Evolutionary conservation across 306 rosid species (phyloP).

Genomic region (Vicia villosa): DNA sequence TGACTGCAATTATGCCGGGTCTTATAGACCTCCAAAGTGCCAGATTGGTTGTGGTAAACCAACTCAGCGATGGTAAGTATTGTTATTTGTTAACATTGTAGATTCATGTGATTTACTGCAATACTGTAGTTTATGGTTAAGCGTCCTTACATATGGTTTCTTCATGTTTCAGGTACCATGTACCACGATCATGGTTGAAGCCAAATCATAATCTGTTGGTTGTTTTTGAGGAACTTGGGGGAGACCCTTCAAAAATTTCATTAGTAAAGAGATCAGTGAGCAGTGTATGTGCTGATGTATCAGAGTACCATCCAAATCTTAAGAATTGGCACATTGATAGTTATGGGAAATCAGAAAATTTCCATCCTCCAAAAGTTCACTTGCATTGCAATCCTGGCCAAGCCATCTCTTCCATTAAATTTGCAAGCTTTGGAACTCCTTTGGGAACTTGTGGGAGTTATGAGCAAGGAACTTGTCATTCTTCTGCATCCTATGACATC

Average conservation of each 20-base stretch:
- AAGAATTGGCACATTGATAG: conserved; percentile 96
- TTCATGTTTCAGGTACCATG: conserved; percentile 80
- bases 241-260: conserved; percentile 80
- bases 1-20: conserved; percentile 71
- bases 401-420: conserved; percentile 80
- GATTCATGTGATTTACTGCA: no score
- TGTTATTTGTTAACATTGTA: conserved; percentile 33
- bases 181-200: conserved; percentile 95
- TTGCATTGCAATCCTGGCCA: conserved; percentile 80
- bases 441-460: conserved; percentile 90
- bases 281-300: conserved; percentile 82
- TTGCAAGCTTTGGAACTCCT: conserved; percentile 99
- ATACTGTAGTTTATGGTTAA: no score
- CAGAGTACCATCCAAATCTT: conserved; percentile 87
- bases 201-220: conserved; percentile 79
- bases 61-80: conserved; percentile 85
- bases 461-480: conserved; percentile 89
- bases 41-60: conserved; percentile 92
- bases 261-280: conserved; percentile 82
- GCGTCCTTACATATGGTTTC: neutral
- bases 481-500: conserved; percentile 65
- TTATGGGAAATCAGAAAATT: conserved; percentile 74
- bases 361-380: conserved; percentile 88
- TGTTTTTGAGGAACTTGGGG: conserved; percentile 95
- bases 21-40: conserved; percentile 83